Conservation (phyloP, 257 asterid species). For the Thymus mandschuricus region DNA sequence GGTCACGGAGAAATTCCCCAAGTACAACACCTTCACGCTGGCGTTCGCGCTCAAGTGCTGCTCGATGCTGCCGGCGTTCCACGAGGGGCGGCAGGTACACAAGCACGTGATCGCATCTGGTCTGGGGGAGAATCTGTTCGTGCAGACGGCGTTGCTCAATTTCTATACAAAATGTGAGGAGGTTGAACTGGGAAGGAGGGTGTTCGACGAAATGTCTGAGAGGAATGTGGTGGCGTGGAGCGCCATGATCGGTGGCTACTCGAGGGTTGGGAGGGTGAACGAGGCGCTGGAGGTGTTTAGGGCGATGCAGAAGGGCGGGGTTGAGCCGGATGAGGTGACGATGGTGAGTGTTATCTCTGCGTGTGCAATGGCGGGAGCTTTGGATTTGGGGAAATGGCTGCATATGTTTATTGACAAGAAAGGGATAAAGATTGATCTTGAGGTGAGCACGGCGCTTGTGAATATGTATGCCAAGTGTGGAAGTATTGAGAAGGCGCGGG, state of each 20-base stretch:
- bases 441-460: constrained; percentile 68
- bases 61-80: constrained; percentile 48
- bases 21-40: constrained; percentile 62
- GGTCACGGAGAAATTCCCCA: constrained; percentile 43
- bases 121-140: constrained; percentile 45
- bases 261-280: constrained; percentile 61
- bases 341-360: constrained; percentile 74
- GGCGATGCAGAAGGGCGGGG: constrained; percentile 62
- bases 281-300: constrained; percentile 67
- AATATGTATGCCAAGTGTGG: constrained; percentile 86
- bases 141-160: constrained; percentile 66
- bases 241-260: constrained; percentile 65
- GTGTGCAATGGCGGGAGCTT: constrained; percentile 66
- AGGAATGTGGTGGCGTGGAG: constrained; percentile 76
- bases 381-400: constrained; percentile 76
- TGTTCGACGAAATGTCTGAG: constrained; percentile 75
- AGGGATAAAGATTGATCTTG: constrained; percentile 63
- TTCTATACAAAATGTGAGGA: constrained; percentile 66
- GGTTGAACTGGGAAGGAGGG: constrained; percentile 53
- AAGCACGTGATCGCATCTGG: constrained; percentile 61
- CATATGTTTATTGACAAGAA: constrained; percentile 58
- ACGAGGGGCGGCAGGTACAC: constrained; percentile 71
- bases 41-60: constrained; percentile 70
- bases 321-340: constrained; percentile 69
- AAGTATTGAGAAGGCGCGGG: constrained; percentile 60